Percentiles rank a stretch among this genome's conserved stretches.
Conservation (phyloP, 2,329 filamentous ascomycete genomes). For the Sordariomycetes sp. region DNA sequence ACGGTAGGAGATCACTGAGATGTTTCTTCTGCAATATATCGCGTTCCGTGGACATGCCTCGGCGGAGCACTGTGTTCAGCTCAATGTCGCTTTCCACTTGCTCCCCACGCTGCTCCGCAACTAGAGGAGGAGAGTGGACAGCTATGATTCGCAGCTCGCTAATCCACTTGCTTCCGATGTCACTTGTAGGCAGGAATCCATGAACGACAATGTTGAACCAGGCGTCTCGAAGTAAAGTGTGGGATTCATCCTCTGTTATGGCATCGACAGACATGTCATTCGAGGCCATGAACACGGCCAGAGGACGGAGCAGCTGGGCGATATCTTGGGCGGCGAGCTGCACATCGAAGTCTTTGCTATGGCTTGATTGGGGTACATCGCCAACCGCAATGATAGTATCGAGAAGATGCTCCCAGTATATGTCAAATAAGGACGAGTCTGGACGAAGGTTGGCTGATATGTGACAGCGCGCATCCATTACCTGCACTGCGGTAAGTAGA, state of each 20-base stretch:
- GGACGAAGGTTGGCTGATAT: slow-evolving; percentile 58
- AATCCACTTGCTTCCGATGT: slow-evolving; percentile 57
- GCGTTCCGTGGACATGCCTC: slow-evolving; percentile 71
- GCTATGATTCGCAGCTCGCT: slow-evolving; percentile 76
- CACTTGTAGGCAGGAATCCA: slow-evolving; percentile 67
- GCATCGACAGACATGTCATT: slow-evolving; percentile 40
- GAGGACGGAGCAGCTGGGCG: slow-evolving; percentile 69
- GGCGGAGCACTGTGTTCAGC: slow-evolving; percentile 80
- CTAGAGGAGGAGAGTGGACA: slow-evolving; percentile 72
- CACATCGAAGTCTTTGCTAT: slow-evolving; percentile 63
- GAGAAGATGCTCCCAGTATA: slow-evolving; percentile 74
- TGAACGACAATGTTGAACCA: slow-evolving; percentile 99
- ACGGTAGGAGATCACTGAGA: slow-evolving; percentile 60
- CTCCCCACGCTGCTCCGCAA: slow-evolving; percentile 79
- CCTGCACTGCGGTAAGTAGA: slow-evolving; percentile 23
- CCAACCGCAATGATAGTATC: slow-evolving; percentile 85
- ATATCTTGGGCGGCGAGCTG: slow-evolving; percentile 81
- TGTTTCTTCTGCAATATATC: slow-evolving; percentile 69
- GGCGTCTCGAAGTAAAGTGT: slow-evolving; percentile 69
- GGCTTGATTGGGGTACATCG: slow-evolving; percentile 63
- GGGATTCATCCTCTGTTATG: slow-evolving; percentile 50
- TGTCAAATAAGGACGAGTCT: slow-evolving; percentile 63
- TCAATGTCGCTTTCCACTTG: slow-evolving; percentile 94
- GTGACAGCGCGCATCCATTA: slow-evolving; percentile 66
- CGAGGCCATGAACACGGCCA: slow-evolving; percentile 71